Conservation (phyloP, 805 yeast genomes). For the Saccharomyces mikatae region DNA sequence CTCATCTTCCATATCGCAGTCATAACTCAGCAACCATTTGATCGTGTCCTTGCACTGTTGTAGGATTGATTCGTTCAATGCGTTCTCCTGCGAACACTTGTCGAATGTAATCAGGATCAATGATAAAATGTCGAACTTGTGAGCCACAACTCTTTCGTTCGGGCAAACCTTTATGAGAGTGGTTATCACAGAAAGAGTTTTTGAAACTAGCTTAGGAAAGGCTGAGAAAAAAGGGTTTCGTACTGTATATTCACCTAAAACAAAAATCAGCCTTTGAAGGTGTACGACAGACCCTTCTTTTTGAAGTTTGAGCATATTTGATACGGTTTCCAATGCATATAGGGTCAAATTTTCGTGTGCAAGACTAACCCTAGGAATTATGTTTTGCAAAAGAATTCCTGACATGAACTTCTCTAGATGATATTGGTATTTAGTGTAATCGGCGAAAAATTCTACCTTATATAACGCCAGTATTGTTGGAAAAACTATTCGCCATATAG, state of each 20-base stretch:
- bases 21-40: not conserved
- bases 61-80: constrained; percentile 1
- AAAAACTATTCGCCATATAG: constrained; percentile 14
- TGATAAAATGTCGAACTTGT: constrained; percentile 22
- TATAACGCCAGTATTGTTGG: constrained; percentile 20
- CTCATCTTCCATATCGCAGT: not conserved
- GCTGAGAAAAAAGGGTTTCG: constrained; percentile 24
- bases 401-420: constrained; percentile 16
- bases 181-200: constrained; percentile 8
- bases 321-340: constrained; percentile 6
- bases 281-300: constrained; percentile 8
- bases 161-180: constrained; percentile 10
- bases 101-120: constrained; percentile 14
- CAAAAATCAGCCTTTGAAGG: constrained; percentile 21
- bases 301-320: constrained; percentile 4
- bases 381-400: constrained; percentile 19
- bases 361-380: constrained; percentile 21
- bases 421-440: constrained; percentile 3
- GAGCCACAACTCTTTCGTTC: constrained; percentile 15
- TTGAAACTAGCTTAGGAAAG: constrained; percentile 9
- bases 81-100: constrained; percentile 24
- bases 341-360: constrained; percentile 16
- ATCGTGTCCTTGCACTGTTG: not conserved
- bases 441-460: constrained; percentile 7
- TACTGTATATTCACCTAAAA: constrained; percentile 23